A percentile compares a stretch with the other conserved stretches of the same genome.
Conservation (phyloP, 306 rosid species). For the Rosa rugosa region DNA sequence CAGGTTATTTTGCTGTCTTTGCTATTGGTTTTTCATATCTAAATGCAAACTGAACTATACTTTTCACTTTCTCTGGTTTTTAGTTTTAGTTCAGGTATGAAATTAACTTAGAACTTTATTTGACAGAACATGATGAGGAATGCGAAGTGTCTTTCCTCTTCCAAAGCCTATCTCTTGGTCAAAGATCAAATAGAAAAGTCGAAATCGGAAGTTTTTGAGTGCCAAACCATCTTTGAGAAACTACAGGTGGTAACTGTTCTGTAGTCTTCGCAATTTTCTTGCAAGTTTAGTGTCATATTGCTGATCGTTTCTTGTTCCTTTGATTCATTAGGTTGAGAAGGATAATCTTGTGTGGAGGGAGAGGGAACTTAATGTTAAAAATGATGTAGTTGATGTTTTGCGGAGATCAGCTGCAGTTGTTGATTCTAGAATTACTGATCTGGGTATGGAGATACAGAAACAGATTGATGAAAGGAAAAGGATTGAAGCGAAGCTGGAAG, state of each 20-base stretch:
- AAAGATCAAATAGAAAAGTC: slow-evolving; percentile 76
- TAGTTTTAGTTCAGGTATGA: slow-evolving; percentile 10
- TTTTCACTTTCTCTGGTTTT: background rate
- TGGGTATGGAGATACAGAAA: slow-evolving; percentile 62
- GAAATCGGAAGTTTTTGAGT: slow-evolving; percentile 61
- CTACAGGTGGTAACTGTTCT: slow-evolving; percentile 97
- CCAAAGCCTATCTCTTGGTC: slow-evolving; percentile 63
- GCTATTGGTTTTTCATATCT: background rate
- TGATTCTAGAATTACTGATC: slow-evolving; percentile 61
- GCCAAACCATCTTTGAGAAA: slow-evolving; percentile 73
- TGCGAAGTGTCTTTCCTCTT: slow-evolving; percentile 67
- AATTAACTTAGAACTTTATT: slow-evolving; percentile 28
- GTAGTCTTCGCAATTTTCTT: slow-evolving; percentile 51
- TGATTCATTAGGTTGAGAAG: slow-evolving; percentile 76
- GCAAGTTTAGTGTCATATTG: slow-evolving; percentile 29
- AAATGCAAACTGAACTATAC: background rate
- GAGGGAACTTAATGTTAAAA: slow-evolving; percentile 76
- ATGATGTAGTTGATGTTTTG: slow-evolving; percentile 66
- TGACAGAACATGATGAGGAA: slow-evolving; percentile 76
- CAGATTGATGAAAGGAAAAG: slow-evolving; percentile 54
- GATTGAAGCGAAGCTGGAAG: slow-evolving; percentile 68
- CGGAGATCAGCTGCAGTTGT: slow-evolving; percentile 62
- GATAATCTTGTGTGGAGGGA: slow-evolving; percentile 86
- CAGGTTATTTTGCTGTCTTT: slow-evolving; percentile 56
- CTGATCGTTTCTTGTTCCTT: slow-evolving; percentile 32